Evolutionary conservation across 2,329 filamentous ascomycete species (phyloP), one percentile per base, ranked within the genome.

Genomic region (Ceratocystis eucalypticola): DNA sequence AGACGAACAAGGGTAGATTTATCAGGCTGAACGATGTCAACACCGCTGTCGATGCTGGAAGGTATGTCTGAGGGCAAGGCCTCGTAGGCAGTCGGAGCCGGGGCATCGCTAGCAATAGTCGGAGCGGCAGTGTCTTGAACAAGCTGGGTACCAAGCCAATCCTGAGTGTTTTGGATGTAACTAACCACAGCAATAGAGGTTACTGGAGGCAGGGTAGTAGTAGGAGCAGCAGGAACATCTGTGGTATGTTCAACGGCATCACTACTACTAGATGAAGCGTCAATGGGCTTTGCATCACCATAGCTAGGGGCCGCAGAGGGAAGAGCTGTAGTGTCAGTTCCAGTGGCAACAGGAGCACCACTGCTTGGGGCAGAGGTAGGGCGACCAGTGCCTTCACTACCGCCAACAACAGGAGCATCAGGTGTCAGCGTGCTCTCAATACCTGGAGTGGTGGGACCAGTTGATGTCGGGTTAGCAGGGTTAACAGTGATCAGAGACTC

Each of bases 1-100:
- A 97, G 82, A 74, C 96, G 91, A 70, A 96, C 87, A 71, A 89
- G 76, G 3, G 84, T 85, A 0, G 83, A 85, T 70, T 89, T 88
- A 2, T 80, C 76, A 0, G 89, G 88, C 20, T 80, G 74, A 22
- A 80, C 78, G 62, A 82, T 80, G 66, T 82, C 80, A 50, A 84
- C 82, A 7, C 91, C 90, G 17, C 53, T 65, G 33, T 86, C 83
- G 70, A 96, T 92, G 55, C 89, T 82, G 71, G 84, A 84, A 22
- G 91, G 91, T 67, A 95, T 80, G 45, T 80, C 79, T 0, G 84
- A 82, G 0, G 89, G 87, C 65, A 91, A 78, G 25, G 80, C 80
- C 20, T 80, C 81, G 0, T 71, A 72, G 15, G 72, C 71, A 1
- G 74, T 73, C 2, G 74, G 71, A 1, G 71, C 66, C 2, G 69